Evolutionary conservation across 75 land plant species (phyloP).

Genomic region (Picea glauca): DNA sequence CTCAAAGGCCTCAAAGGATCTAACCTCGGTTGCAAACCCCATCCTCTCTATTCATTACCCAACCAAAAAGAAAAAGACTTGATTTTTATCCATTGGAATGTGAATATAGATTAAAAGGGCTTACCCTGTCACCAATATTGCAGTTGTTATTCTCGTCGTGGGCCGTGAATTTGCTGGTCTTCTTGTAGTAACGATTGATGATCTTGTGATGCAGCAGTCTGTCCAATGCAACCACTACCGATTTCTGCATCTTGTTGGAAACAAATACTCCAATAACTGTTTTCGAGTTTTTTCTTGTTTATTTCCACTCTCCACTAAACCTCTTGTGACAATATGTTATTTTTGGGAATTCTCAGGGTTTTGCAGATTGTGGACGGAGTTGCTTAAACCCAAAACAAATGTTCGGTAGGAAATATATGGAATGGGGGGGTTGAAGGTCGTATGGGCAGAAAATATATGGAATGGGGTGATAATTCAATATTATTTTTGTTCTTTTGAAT

Average conservation of each 20-base stretch:
- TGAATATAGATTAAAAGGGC: not conserved
- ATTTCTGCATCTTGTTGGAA: constrained; percentile 98
- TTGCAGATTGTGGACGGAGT: too few species aligned
- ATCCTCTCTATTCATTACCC: too few species aligned
- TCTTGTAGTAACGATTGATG: constrained; percentile 69
- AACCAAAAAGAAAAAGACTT: not conserved
- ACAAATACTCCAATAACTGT: constrained; percentile 78
- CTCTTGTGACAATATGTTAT: too few species aligned
- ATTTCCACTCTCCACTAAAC: too few species aligned
- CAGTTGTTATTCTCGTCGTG: constrained; percentile 83
- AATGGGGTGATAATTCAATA: too few species aligned
- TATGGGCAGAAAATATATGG: too few species aligned
- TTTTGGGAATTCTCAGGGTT: too few species aligned
- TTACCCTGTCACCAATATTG: constrained; percentile 88
- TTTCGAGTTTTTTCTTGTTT: constrained; percentile 37
- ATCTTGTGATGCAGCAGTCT: constrained; percentile 66
- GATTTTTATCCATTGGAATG: too few species aligned
- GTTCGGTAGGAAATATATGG: too few species aligned
- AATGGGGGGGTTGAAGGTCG: too few species aligned
- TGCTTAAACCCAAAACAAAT: too few species aligned
- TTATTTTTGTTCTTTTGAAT: too few species aligned
- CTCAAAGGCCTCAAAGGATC: constrained; percentile 77
- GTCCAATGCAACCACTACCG: constrained; percentile 96
- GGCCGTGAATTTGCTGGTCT: constrained; percentile 96
- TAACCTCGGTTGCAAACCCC: constrained; percentile 51